Evolutionary conservation across 805 yeast species (phyloP).

Genomic region (Saturnispora saitoi): DNA sequence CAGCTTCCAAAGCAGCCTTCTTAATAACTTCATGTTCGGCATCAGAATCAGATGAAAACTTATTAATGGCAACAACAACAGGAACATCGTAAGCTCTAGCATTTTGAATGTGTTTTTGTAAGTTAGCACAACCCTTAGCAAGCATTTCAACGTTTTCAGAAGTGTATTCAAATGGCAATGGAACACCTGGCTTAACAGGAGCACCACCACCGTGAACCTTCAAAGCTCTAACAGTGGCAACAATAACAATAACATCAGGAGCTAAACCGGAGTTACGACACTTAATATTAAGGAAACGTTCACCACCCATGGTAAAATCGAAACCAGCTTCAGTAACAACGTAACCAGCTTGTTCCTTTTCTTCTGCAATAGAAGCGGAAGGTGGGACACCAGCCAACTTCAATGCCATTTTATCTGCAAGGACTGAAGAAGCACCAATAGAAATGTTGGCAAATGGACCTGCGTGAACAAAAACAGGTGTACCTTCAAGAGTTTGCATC

Average conservation of each 20-base stretch:
- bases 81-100: conserved; percentile 81
- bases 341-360: conserved; percentile 51
- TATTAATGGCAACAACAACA: conserved; percentile 90
- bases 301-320: conserved; percentile 99
- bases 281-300: conserved; percentile 90
- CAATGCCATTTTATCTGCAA: conserved; percentile 88
- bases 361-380: conserved; percentile 28
- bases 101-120: conserved; percentile 83
- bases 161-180: conserved; percentile 73
- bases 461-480: conserved; percentile 95
- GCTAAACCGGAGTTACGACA: conserved; percentile 82
- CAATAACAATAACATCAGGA: conserved; percentile 89
- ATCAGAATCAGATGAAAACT: conserved; percentile 71
- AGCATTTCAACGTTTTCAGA: conserved; percentile 76
- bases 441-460: conserved; percentile 98
- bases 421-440: conserved; percentile 90
- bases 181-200: conserved; percentile 88
- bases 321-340: conserved; percentile 98
- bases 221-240: conserved; percentile 94
- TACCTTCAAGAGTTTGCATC: conserved; percentile 96
- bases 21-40: conserved; percentile 75
- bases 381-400: conserved; percentile 71
- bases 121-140: conserved; percentile 72
- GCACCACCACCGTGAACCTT: conserved; percentile 97
- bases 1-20: conserved; percentile 78